Conservation (phyloP, 164 flowering plant genomes). For the Warburgia ugandensis region DNA sequence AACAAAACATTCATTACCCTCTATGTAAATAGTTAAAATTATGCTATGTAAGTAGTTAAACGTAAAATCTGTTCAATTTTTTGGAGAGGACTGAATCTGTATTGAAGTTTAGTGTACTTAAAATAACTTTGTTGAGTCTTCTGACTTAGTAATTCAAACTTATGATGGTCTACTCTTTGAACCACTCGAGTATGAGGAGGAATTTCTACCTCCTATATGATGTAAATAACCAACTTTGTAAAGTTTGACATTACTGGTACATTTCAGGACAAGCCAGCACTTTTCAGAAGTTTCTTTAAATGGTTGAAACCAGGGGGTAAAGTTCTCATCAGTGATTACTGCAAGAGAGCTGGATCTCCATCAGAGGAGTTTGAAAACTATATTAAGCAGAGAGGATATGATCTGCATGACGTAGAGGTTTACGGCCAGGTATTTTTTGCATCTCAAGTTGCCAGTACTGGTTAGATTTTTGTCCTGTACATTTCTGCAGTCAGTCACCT, state of each 20-base stretch:
- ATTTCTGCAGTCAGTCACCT: background rate
- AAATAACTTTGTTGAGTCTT: too few relatives aligned
- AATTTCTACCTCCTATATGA: background rate
- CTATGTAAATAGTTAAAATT: too few relatives aligned
- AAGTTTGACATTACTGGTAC: background rate
- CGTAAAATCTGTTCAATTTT: too few relatives aligned
- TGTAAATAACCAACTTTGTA: background rate
- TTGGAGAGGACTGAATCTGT: too few relatives aligned
- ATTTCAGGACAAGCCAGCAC: slow-evolving; percentile 85
- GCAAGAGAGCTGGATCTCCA: slow-evolving; percentile 63
- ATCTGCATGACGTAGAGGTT: slow-evolving; percentile 77
- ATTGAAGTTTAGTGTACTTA: too few relatives aligned
- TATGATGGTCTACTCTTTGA: too few relatives aligned
- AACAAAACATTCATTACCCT: too few relatives aligned
- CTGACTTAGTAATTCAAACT: too few relatives aligned
- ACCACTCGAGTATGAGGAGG: too few relatives aligned
- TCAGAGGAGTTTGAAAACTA: slow-evolving; percentile 66
- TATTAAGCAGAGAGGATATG: slow-evolving; percentile 90
- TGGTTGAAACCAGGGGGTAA: slow-evolving; percentile 98
- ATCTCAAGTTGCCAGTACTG: too few relatives aligned
- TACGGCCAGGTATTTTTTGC: slow-evolving; percentile 97
- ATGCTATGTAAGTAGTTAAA: too few relatives aligned
- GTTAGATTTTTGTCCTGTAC: background rate
- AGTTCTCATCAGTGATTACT: slow-evolving; percentile 89
- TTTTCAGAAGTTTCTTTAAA: slow-evolving; percentile 78